Evolutionary conservation across 768 basidiomycete genomes (phyloP), one percentile per base, ranked within the genome.

Genomic region (Leucosporidium creatinivorum): DNA sequence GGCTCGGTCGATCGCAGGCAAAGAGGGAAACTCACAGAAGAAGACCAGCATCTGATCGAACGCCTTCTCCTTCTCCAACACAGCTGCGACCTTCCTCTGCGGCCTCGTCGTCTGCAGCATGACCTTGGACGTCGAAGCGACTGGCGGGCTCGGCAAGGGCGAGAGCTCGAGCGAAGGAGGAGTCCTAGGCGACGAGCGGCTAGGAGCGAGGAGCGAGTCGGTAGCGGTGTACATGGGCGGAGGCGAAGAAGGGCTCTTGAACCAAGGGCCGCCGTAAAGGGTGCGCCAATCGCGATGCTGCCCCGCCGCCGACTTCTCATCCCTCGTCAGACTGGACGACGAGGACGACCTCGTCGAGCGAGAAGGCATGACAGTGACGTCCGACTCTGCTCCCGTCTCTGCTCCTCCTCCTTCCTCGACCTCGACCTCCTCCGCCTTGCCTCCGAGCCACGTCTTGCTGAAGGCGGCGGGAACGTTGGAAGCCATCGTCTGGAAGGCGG

Each of bases 21-120:
- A 36, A 79, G 73, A 1, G 79, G 79, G 23, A 79, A 2, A 44
- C 39, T 44, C 63, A 78, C 79, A 80, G 73, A 80, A 80, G 58
- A 79, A 70, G 66, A 76, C 76, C 18, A 80, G 69, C 79, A 80
- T 80, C 44, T 72, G 65, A 62, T 80, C 79, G 21, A 13, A 52
- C 30, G 56, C 51, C n/a, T 23, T 44, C 26, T n/a, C 57, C 33
- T 61, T 44, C 62, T 66, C 36, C 60, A 61, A 23, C 51, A 28
- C 74, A 72, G 63, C n/a, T n/a, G n/a, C 72, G 50, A 39, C 76
- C 74, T 65, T 79, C 74, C 55, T 77, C 75, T 59, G 73, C 73
- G 63, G 76, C 75, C 63, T 75, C 62, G 62, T 73, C 73, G 62
- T 73, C 73, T 66, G 67, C 8, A 63, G 63, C 18, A 71, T 73